Evolutionary conservation across 345 rosid genomes (phyloP), one percentile per base, ranked within the genome.

Genomic region (Salix suchowensis): DNA sequence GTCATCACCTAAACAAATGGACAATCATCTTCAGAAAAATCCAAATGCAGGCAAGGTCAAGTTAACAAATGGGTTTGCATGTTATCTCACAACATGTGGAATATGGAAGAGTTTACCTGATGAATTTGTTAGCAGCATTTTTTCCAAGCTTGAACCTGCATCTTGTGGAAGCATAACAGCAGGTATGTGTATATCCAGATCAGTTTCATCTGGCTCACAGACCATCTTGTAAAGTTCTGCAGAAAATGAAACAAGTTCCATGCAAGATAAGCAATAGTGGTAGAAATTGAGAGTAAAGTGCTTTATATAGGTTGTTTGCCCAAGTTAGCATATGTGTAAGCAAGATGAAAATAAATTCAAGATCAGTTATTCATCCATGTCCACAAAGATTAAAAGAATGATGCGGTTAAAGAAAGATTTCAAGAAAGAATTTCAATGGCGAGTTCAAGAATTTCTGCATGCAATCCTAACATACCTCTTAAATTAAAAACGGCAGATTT

Each of bases 201-300:
- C 94, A 32, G 97, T 94, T 89, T 96, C 99, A 81, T 94, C 91
- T 24, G 97, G 97, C 58, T 96, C 98, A 79, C 99, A 96, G 42
- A 96, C 97, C 99, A 96, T 96, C 89, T 96, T 96, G 86, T 94
- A 96, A 66, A 96, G 97, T 79, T 93, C 98, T 96, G 87, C 77
- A 79, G 24, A 34, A 30, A 65, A 66, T 71, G 15, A 69, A 65
- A 24, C 13, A 28, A 18, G 34, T 32, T 65, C 28, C 61, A 39
- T 15, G 21, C 68, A 34, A 32, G 44, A 39, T 28, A 46, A 74
- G 30, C 24, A 46, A 39, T 7, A 19, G 71, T 52, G 65, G 48
- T 12, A 65, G 26, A 65, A 4, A 23, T 6, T 74, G 60, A 39
- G 46, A 24, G 28, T 67, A 65, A 66, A 78, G 12, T 26, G 10